Percentiles rank a stretch among this genome's conserved stretches.
phyloP scores from a whole-genome alignment of 2,329 filamentous ascomycete species.

The Fusarium falciforme region DNA sequence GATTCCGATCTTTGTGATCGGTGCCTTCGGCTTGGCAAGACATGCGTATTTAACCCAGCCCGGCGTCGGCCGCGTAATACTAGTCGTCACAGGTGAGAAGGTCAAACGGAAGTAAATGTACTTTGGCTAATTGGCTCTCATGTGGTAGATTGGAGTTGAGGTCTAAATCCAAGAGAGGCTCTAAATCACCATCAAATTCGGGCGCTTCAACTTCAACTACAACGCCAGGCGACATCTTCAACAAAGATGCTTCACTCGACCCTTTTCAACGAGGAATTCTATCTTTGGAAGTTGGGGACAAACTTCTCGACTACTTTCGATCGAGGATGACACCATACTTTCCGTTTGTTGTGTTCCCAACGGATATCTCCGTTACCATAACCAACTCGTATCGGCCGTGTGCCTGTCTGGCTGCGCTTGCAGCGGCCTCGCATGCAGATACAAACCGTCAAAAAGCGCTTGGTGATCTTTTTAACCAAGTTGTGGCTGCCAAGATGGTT shows the following conservation, averaged over 20 bases:
- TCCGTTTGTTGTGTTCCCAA: conserved; percentile 44
- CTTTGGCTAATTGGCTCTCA: accelerated
- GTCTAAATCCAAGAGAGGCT: background rate
- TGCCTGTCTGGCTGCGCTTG: conserved; percentile 43
- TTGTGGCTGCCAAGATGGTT: conserved; percentile 31
- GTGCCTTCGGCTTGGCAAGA: conserved; percentile 47
- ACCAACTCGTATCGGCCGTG: conserved; percentile 37
- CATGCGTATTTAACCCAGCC: conserved; percentile 46
- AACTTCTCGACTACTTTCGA: conserved; percentile 32
- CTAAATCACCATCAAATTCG: conserved; percentile 20
- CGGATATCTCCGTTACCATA: conserved; percentile 11
- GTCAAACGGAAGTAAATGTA: accelerated
- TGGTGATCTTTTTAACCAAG: conserved; percentile 39
- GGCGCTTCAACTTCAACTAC: background rate
- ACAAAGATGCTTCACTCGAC: conserved; percentile 22
- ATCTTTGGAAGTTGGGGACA: conserved; percentile 15
- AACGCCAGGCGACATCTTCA: background rate
- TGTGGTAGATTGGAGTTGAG: background rate
- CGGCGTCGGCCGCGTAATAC: conserved; percentile 37
- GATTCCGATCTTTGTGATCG: conserved; percentile 47
- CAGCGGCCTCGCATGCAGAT: conserved; percentile 35
- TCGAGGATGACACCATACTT: conserved; percentile 42
- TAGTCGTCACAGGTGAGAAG: conserved; percentile 15
- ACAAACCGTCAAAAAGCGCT: conserved; percentile 33
- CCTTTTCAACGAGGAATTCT: conserved; percentile 39